phyloP scores from a whole-genome alignment of 768 basidiomycete species.

The Termitomyces heimii region DNA sequence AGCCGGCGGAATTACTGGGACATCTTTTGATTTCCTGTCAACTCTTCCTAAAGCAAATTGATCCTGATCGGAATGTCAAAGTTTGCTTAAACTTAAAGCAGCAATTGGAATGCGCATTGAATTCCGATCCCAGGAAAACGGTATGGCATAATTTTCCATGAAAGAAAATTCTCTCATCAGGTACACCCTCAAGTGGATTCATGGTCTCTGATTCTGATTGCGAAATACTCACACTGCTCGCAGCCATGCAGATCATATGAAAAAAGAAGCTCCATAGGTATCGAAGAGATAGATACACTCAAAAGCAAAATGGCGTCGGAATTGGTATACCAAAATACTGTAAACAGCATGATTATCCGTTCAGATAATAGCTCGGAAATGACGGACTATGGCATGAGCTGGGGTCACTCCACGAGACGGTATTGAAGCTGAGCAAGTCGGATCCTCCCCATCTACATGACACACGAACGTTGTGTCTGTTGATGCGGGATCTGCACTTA shows the following conservation, averaged over 20 bases:
- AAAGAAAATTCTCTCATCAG: background rate
- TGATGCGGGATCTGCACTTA: slow-evolving; percentile 30
- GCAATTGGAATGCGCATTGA: background rate
- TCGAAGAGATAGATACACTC: background rate
- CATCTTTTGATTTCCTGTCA: too few species aligned
- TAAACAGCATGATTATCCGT: background rate
- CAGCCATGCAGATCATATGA: background rate
- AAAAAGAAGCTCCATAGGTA: background rate
- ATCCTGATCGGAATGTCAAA: too few species aligned
- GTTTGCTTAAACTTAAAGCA: background rate
- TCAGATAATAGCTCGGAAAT: background rate
- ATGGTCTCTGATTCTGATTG: background rate
- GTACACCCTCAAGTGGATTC: background rate
- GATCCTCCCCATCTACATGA: slow-evolving; percentile 40
- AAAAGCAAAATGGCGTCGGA: slow-evolving; percentile 29
- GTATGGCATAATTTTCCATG: background rate
- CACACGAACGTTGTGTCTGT: slow-evolving; percentile 36
- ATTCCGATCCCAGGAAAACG: background rate
- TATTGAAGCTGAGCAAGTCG: slow-evolving; percentile 40
- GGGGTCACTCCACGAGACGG: slow-evolving; percentile 38
- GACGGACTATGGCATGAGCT: slow-evolving; percentile 38
- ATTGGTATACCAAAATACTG: slow-evolving; percentile 35
- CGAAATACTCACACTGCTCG: background rate
- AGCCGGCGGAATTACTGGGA: too few species aligned
- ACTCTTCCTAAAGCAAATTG: too few species aligned